Percentiles rank a stretch among this genome's conserved stretches.
phyloP scores from a whole-genome alignment of 1,284 basidiomycete genomes.

The Puccinia novopanici region DNA sequence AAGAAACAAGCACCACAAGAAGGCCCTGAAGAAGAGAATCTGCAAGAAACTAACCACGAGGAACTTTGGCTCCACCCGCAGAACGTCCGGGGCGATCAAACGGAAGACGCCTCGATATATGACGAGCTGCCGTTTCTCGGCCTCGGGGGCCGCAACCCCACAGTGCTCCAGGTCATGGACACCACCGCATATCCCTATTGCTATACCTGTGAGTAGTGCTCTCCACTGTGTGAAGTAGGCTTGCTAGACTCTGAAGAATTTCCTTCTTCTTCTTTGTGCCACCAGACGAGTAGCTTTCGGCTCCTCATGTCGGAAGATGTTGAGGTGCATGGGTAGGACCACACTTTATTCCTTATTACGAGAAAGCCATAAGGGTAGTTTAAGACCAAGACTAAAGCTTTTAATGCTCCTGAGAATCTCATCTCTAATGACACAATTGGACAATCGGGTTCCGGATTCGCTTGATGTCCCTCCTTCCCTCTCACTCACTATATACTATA shows the following conservation, averaged over 20 bases:
- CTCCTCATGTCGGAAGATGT: neutral
- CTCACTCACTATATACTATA: no score
- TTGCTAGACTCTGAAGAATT: neutral
- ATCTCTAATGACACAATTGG: no score
- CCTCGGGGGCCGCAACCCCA: constrained; percentile 23
- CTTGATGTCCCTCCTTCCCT: no score
- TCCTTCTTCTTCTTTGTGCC: neutral
- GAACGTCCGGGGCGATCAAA: constrained; percentile 18
- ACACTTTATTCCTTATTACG: no score
- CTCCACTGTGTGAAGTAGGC: no score
- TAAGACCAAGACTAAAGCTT: no score
- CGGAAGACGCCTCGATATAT: constrained; percentile 28
- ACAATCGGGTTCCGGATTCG: no score
- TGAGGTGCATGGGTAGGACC: no score
- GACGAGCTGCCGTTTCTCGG: constrained; percentile 32
- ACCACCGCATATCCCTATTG: constrained; percentile 44
- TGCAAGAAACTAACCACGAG: neutral
- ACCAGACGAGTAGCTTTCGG: neutral
- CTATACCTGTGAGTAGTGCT: constrained; percentile 39
- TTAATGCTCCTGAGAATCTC: no score
- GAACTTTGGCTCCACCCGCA: neutral
- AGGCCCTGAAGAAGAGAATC: no score
- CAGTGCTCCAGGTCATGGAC: constrained; percentile 29
- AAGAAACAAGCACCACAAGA: no score
- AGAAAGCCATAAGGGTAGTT: no score